These are phyloP conservation scores for Plasmodium reichenowi DNA, from an alignment of 169 alveolate species.

Conservation along the genomic window DNA sequence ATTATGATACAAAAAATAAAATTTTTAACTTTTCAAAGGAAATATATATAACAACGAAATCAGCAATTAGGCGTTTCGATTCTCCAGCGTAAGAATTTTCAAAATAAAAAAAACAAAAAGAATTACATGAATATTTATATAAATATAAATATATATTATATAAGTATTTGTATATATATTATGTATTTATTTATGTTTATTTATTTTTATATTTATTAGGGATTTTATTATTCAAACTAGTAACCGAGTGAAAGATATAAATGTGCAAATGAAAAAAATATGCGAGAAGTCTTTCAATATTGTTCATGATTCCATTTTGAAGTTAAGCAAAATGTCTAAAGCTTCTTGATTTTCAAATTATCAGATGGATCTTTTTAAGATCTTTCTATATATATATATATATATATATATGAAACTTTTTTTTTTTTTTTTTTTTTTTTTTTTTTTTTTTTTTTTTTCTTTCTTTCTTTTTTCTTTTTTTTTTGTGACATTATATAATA, in stretches of 20 bases:
- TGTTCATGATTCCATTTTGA: slow-evolving; percentile 45
- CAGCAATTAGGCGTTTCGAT: slow-evolving; percentile 67
- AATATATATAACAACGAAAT: slow-evolving; percentile 62
- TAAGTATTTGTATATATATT: neutral
- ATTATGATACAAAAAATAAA: slow-evolving; percentile 46
- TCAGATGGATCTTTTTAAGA: neutral
- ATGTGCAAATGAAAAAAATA: slow-evolving; percentile 65
- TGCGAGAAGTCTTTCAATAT: slow-evolving; percentile 62
- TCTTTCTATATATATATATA: slow-evolving; percentile 1
- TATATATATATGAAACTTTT: neutral
- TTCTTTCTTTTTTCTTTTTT: neutral
- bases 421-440: neutral
- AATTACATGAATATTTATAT: too few species aligned
- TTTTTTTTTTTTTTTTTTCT: neutral
- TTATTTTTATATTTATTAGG: slow-evolving; percentile 24
- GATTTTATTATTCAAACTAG: slow-evolving; percentile 63
- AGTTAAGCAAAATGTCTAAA: slow-evolving; percentile 52
- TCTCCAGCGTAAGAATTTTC: slow-evolving; percentile 54
- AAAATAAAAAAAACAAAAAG: too few species aligned
- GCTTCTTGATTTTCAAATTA: slow-evolving; percentile 9
- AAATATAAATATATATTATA: neutral
- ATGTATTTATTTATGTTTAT: slow-evolving; percentile 1
- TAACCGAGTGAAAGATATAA: slow-evolving; percentile 66
- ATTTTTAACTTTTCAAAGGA: slow-evolving; percentile 64
- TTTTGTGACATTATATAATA: neutral